Evolutionary conservation across 129 eudicot genomes (phyloP), one percentile per base, ranked within the genome.

Genomic region (Lactuca saligna): DNA sequence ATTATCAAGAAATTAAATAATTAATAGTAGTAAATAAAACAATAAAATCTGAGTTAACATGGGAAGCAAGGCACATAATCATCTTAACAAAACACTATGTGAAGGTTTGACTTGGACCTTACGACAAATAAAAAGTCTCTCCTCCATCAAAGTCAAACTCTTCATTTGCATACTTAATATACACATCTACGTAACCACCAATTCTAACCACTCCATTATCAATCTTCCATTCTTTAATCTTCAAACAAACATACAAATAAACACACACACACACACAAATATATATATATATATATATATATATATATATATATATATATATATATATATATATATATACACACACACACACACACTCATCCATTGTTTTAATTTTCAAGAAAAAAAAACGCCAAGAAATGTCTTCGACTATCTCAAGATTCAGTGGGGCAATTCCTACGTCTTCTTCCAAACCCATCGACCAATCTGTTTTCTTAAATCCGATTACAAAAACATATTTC

Each of bases 171-270:
- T 61, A 53, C 37, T 39, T 54, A 42, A 31, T 56, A 49, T 42
- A 60, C 39, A 50, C 38, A 62, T 15, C 11, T 75, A 75, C 74
- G 69, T 75, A 67, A 38, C 51, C 51, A 38, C 10, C 31, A 75
- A 59, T 62, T 49, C 46, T 68, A 59, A 75, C 80, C 1, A 67
- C 57, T 75, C 63, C 79, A 50, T 75, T 34, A 60, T 14, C 79
- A 59, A 46, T 46, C 59, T 42, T 64, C 50, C 60, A 61, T 61
- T 15, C 17, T 55, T 39, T 38, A 29, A 57, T 57, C 63, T 57
- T 57, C 63, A 57, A 57, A 5, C 9, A 51, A 11, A 57, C 63
- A 57, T 39, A 2, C 0, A 44, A 0, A 44, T 0, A 61, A 31
- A 70, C 11, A 20, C 41, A 29, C 3, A 37, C 1, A 51, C 5